Conservation (phyloP, 306 rosid species). For the Ziziphus jujuba region DNA sequence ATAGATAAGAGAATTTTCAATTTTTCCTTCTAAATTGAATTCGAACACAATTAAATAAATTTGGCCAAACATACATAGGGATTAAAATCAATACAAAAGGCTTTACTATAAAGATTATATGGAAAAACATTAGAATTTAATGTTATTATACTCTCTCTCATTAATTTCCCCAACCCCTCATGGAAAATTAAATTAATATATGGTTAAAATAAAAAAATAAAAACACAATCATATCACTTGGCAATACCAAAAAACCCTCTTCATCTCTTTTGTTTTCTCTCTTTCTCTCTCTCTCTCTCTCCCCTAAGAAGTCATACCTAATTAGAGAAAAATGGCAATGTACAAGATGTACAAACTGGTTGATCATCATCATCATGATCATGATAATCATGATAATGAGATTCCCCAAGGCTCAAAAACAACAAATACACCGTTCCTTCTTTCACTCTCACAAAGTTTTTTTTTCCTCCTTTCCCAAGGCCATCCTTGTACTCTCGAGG, state of each 20-base stretch:
- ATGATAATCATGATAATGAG: constrained; percentile 13
- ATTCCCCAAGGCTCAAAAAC: constrained; percentile 21
- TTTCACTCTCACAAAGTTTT: constrained; percentile 35
- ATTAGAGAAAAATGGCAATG: constrained; percentile 40
- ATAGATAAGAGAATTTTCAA: no score
- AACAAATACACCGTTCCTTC: constrained; percentile 18
- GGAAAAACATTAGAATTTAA: no score
- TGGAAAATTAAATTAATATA: constrained; percentile 10
- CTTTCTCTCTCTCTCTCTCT: constrained; percentile 7
- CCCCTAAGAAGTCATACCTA: constrained; percentile 48
- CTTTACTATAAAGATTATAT: no score
- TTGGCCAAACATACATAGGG: no score
- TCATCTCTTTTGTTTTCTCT: neutral
- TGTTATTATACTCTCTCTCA: neutral
- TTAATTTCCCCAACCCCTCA: neutral
- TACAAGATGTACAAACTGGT: constrained; percentile 38
- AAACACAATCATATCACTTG: constrained; percentile 22
- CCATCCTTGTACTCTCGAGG: neutral
- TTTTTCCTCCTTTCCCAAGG: neutral
- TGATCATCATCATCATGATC: neutral
- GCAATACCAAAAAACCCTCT: constrained; percentile 24
- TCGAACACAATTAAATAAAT: no score
- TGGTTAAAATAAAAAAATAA: constrained; percentile 6
- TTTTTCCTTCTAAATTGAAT: no score
- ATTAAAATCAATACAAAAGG: neutral